Conservation (phyloP, 495 filamentous ascomycete genomes). For the Baudoinia panamericana region DNA sequence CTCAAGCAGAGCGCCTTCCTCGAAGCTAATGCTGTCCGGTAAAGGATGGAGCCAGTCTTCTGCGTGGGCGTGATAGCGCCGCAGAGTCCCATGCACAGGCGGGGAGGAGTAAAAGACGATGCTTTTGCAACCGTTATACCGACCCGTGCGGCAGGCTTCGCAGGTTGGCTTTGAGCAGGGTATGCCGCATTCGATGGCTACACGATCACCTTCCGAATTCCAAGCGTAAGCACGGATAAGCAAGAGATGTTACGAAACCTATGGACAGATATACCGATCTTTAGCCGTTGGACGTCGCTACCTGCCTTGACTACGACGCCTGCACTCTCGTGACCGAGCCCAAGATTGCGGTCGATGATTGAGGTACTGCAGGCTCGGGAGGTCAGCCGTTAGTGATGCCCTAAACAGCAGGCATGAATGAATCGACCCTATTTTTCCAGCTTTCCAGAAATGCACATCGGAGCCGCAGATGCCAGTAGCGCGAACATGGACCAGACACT, state of each 20-base stretch:
- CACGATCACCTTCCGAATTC: conserved; percentile 12
- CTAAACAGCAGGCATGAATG: too few relatives aligned
- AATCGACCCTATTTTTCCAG: too few relatives aligned
- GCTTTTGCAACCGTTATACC: conserved; percentile 20
- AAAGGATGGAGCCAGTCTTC: conserved; percentile 19
- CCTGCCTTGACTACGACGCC: conserved; percentile 19
- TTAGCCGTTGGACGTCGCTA: conserved; percentile 9
- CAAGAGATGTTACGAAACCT: too few relatives aligned
- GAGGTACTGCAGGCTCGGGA: too few relatives aligned
- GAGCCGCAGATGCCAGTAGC: conserved; percentile 23
- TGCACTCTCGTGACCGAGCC: conserved; percentile 20
- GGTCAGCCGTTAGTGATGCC: too few relatives aligned
- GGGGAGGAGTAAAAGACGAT: conserved; percentile 21
- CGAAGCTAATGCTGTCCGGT: conserved; percentile 20
- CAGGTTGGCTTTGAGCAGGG: conserved; percentile 20
- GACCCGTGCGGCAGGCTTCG: conserved; percentile 17
- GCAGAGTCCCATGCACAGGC: conserved; percentile 18
- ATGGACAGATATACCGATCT: conserved; percentile 6
- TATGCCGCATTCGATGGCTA: conserved; percentile 22
- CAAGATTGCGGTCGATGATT: conserved; percentile 6
- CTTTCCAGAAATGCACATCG: too few relatives aligned
- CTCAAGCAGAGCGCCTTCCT: conserved; percentile 23
- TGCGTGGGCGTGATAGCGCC: conserved; percentile 19
- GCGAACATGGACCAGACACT: conserved; percentile 20
- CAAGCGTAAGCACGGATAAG: not conserved